phyloP scores from a whole-genome alignment of 176 grass and related monocot species.

The Thalia dealbata region DNA sequence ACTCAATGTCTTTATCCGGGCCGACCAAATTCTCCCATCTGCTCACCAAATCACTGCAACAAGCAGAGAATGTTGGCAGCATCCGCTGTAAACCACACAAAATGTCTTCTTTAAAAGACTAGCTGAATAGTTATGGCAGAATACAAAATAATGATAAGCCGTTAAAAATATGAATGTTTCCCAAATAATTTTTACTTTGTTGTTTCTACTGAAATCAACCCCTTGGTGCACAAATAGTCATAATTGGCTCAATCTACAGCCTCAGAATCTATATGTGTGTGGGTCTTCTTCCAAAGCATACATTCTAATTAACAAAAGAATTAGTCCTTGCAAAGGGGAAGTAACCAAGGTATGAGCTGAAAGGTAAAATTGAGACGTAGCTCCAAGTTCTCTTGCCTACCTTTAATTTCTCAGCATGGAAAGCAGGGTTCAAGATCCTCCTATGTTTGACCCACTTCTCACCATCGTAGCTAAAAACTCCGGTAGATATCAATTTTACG shows the following conservation, averaged over 20 bases:
- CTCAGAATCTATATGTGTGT: too few species aligned
- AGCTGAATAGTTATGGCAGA: too few species aligned
- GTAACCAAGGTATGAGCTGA: too few species aligned
- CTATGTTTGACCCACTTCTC: slow-evolving; percentile 24
- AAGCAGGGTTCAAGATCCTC: slow-evolving; percentile 17
- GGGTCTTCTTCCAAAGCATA: too few species aligned
- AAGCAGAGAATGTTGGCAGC: slow-evolving; percentile 9
- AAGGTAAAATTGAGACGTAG: background rate
- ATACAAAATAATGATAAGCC: too few species aligned
- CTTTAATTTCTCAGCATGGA: slow-evolving; percentile 19
- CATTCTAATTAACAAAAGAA: too few species aligned
- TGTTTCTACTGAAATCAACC: background rate
- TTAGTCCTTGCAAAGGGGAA: too few species aligned
- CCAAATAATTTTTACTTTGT: background rate
- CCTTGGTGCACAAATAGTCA: too few species aligned
- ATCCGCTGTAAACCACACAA: background rate
- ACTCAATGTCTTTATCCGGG: background rate
- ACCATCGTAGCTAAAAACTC: background rate
- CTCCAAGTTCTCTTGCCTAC: background rate
- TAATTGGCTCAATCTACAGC: too few species aligned
- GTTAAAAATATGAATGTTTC: background rate
- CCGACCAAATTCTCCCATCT: slow-evolving; percentile 2
- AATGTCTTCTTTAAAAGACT: too few species aligned
- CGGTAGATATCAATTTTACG: background rate
- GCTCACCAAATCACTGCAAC: slow-evolving; percentile 10